A percentile compares a stretch with the other conserved stretches of the same genome.
These are phyloP conservation scores for Emericellopsis atlantica DNA, from an alignment of 2,329 filamentous ascomycete species.

Conservation along the genomic window DNA sequence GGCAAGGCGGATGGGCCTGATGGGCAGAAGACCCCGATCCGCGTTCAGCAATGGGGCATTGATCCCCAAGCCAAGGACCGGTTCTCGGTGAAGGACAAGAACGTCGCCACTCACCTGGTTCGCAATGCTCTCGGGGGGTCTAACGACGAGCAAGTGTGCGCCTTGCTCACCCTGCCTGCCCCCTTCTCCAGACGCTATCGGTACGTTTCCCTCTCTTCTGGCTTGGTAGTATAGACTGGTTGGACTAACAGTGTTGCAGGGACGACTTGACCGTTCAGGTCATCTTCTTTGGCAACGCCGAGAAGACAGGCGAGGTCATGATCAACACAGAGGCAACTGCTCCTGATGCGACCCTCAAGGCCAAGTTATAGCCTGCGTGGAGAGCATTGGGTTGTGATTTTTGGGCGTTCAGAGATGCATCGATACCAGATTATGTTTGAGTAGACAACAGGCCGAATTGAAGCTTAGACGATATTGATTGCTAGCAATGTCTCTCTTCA, in stretches of 20 bases:
- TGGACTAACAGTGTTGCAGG: conserved; percentile 27
- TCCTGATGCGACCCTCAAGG: conserved; percentile 18
- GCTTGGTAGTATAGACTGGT: conserved; percentile 5
- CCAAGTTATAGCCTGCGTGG: conserved; percentile 21
- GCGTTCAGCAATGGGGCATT: conserved; percentile 83
- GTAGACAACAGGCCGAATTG: no score
- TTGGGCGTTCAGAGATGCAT: conserved; percentile 10
- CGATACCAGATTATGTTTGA: neutral
- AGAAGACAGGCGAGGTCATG: conserved; percentile 64
- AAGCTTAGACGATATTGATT: no score
- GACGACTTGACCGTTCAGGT: conserved; percentile 96
- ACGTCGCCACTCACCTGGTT: conserved; percentile 89
- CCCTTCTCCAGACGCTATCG: conserved; percentile 87
- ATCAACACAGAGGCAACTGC: conserved; percentile 82
- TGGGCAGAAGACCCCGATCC: conserved; percentile 78
- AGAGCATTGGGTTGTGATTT: neutral
- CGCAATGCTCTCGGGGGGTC: conserved; percentile 89
- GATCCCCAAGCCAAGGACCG: conserved; percentile 59
- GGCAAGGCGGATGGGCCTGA: conserved; percentile 27
- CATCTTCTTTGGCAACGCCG: conserved; percentile 87
- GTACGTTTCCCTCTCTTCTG: conserved; percentile 30
- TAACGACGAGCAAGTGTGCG: conserved; percentile 87
- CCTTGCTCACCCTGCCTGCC: conserved; percentile 78
- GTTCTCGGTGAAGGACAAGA: conserved; percentile 93
- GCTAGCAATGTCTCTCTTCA: no score